Conservation (phyloP, 306 rosid species). For the Prunus dulcis region DNA sequence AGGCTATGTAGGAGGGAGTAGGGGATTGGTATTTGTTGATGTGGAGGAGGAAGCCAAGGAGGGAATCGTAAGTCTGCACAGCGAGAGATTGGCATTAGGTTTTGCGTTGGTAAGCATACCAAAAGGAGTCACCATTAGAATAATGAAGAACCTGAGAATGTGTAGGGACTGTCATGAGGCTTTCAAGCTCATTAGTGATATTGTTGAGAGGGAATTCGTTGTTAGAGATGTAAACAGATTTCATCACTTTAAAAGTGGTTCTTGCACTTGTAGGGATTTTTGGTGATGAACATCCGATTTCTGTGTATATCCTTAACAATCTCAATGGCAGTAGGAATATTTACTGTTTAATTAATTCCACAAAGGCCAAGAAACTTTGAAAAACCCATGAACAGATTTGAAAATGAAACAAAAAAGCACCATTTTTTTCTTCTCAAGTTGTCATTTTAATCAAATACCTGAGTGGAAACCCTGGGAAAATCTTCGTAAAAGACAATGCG, state of each 20-base stretch:
- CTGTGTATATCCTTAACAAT: not conserved
- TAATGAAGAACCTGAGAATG: slow-evolving; percentile 89
- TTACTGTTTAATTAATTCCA: not conserved
- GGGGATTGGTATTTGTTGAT: slow-evolving; percentile 68
- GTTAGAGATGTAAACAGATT: slow-evolving; percentile 84
- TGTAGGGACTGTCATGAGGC: slow-evolving; percentile 70
- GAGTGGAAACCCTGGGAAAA: not conserved
- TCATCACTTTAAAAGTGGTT: slow-evolving; percentile 73
- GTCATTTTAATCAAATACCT: not conserved
- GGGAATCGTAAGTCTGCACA: slow-evolving; percentile 63
- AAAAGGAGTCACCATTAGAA: slow-evolving; percentile 60
- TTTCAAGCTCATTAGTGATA: slow-evolving; percentile 75
- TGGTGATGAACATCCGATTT: slow-evolving; percentile 37
- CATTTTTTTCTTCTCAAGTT: too few species aligned
- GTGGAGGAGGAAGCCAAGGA: slow-evolving; percentile 74
- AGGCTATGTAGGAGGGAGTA: slow-evolving; percentile 62
- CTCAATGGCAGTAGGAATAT: not conserved
- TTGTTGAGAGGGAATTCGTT: slow-evolving; percentile 61
- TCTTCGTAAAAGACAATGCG: not conserved
- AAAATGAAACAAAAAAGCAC: too few species aligned
- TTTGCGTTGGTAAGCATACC: slow-evolving; percentile 67
- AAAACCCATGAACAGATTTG: too few species aligned
- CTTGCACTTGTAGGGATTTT: slow-evolving; percentile 60
- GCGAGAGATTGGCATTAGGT: slow-evolving; percentile 85
- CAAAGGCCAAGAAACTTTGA: not conserved